Base-by-base conservation (phyloP, 805 yeast genomes). In the Sungouiozyma intestinalis region DNA sequence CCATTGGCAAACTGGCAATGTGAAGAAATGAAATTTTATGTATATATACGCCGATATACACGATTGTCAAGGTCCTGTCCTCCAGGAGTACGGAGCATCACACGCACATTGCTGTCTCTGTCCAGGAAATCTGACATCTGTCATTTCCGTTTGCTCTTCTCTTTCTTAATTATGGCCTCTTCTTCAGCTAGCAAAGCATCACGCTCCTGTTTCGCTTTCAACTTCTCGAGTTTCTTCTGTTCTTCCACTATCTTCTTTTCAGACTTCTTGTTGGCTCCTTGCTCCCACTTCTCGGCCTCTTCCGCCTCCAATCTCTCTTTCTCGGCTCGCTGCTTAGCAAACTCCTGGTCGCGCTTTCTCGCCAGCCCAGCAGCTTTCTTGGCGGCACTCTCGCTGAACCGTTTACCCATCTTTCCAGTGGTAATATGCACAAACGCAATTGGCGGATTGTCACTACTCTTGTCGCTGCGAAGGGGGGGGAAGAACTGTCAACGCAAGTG, bases 351-450 rank as follows among this genome's bases (percentile, higher is more conserved):
- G 36, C 52, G 49, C 45, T 62, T 62, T 45, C 62, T 58, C 29
- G 57, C 60, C 42, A 46, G 48, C 17, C 66, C 66, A 31, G 57
- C 65, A n/a, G 52, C 53, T 41, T 62, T 62, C 51, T 61, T 62
- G 2, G 52, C 54, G 15, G 63, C 64, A 36, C 63, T 55, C 42
- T 62, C 65, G 27, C 54, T 45, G 48, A 60, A 61, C 45, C 65
- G 54, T 45, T 62, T 62, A 45, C 66, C 66, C 66, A 62, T 62
- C n/a, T n/a, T n/a, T n/a, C n/a, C n/a, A n/a, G n/a, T n/a, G n/a
- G n/a, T n/a, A n/a, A n/a, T n/a, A n/a, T n/a, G n/a, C n/a, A n/a
- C n/a, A n/a, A n/a, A n/a, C n/a, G n/a, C n/a, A n/a, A n/a, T n/a
- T n/a, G n/a, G n/a, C n/a, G n/a, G n/a, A n/a, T n/a, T n/a, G n/a